These are phyloP conservation scores for Eimeria sp. DNA, from an alignment of 169 alveolate genomes.

Conservation along the genomic window DNA sequence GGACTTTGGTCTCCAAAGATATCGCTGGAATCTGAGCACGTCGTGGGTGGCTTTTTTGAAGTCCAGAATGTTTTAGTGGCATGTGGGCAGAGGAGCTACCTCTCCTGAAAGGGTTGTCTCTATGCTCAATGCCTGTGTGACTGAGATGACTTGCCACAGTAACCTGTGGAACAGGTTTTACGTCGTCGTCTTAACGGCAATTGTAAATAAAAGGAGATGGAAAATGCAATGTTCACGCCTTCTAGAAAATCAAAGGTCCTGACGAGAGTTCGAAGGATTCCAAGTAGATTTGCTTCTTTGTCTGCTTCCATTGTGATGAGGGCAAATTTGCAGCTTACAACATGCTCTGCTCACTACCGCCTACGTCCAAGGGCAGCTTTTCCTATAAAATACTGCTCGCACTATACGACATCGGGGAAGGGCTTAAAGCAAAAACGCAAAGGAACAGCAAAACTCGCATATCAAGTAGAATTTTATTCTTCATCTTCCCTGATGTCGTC, in stretches of 20 bases:
- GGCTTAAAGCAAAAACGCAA: not conserved
- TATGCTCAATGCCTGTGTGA: not conserved
- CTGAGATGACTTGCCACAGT: not conserved
- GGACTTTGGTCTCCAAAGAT: not conserved
- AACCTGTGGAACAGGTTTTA: not conserved
- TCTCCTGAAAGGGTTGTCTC: not conserved
- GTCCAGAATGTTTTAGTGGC: not conserved
- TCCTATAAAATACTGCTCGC: not conserved
- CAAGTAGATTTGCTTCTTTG: not conserved
- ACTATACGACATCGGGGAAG: not conserved
- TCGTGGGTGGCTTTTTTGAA: too few relatives aligned
- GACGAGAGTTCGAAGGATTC: not conserved
- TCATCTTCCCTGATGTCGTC: not conserved
- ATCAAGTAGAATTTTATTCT: not conserved
- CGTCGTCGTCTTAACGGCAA: not conserved
- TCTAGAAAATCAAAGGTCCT: not conserved
- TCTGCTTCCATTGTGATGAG: not conserved
- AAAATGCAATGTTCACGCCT: not conserved
- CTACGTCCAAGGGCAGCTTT: too few relatives aligned
- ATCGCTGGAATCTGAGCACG: too few relatives aligned
- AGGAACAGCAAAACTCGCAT: not conserved
- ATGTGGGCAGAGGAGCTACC: not conserved
- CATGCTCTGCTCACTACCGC: not conserved
- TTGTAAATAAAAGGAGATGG: not conserved
- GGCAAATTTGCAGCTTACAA: not conserved